Evolutionary conservation across 2,329 filamentous ascomycete genomes (phyloP), one percentile per base, ranked within the genome.

Genomic region (Orbilia quercus): DNA sequence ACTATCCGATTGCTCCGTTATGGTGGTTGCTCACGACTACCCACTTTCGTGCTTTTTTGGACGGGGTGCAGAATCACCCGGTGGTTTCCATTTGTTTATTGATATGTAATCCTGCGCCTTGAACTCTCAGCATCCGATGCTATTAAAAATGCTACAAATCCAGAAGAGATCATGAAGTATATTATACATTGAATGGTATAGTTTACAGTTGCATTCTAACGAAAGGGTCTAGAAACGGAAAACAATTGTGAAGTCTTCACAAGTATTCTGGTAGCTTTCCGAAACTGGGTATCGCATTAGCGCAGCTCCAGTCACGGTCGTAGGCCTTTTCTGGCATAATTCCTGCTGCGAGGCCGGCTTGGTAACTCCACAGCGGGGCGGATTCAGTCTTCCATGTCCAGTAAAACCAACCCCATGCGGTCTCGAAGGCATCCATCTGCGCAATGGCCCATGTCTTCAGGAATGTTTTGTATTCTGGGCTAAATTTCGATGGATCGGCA

Each of bases 331-430:
- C 80, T 1, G 95, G 95, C 82, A 99, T 81, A 53, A 95, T 91
- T 0, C 91, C 91, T 1, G 90, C 90, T 62, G 85, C 85, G 75
- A 93, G 83, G 0, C 92, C 93, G 75, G 88, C 84, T 81, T 93
- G 88, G 83, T 95, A 96, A 80, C 92, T 96, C 95, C 95, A 99
- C 82, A 97, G 91, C 67, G 88, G 84, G 50, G 90, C 89, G 75
- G 82, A 84, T 83, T 98, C 94, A 28, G 94, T 96, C 81, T 92
- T 87, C 94, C 95, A 96, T 28, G 93, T 98, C 95, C 95, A 99
- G 82, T 99, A 99, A 82, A 96, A 97, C 95, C 95, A 99, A 55
- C 95, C 95, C 89, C 91, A 95, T 4, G 91, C 91, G 75, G 90
- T 88, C 81, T 98, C 94, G 79, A 98, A 99, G 69, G 89, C 91